Conservation (phyloP, 768 basidiomycete species). For the Mycena haematopus region DNA sequence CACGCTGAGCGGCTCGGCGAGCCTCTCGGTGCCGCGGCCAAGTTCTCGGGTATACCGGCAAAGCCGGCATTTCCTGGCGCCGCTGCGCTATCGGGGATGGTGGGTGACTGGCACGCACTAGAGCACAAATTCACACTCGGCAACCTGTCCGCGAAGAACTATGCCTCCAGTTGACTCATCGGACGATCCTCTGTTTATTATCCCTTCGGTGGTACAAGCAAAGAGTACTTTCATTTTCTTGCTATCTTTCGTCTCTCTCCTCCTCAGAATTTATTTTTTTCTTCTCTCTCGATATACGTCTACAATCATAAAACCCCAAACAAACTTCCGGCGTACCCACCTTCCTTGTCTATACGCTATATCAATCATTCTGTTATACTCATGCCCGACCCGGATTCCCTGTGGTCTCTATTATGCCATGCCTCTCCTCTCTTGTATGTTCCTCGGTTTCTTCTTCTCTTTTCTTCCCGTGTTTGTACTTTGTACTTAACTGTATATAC, state of each 20-base stretch:
- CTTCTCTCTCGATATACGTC: slow-evolving; percentile 2
- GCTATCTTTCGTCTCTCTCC: slow-evolving; percentile 22
- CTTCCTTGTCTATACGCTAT: slow-evolving; percentile 20
- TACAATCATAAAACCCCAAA: slow-evolving; percentile 15
- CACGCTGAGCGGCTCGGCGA: neutral
- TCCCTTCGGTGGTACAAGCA: no score
- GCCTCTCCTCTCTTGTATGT: slow-evolving; percentile 21
- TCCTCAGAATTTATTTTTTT: slow-evolving; percentile 12
- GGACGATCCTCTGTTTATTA: neutral
- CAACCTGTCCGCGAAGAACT: no score
- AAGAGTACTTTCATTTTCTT: slow-evolving; percentile 10
- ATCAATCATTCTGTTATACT: neutral
- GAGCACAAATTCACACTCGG: no score
- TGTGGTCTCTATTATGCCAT: slow-evolving; percentile 29
- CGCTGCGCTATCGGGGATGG: neutral
- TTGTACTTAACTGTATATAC: slow-evolving; percentile 27
- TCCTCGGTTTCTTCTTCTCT: slow-evolving; percentile 6
- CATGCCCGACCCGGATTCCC: slow-evolving; percentile 35
- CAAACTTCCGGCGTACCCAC: slow-evolving; percentile 17
- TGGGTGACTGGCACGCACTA: neutral
- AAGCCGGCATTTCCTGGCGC: neutral
- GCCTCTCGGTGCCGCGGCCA: slow-evolving; percentile 12
- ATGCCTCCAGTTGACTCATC: slow-evolving; percentile 17
- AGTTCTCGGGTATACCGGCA: neutral
- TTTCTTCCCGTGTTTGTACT: slow-evolving; percentile 13